Conservation (phyloP, 768 basidiomycete genomes). For the Leccinum broughii region DNA sequence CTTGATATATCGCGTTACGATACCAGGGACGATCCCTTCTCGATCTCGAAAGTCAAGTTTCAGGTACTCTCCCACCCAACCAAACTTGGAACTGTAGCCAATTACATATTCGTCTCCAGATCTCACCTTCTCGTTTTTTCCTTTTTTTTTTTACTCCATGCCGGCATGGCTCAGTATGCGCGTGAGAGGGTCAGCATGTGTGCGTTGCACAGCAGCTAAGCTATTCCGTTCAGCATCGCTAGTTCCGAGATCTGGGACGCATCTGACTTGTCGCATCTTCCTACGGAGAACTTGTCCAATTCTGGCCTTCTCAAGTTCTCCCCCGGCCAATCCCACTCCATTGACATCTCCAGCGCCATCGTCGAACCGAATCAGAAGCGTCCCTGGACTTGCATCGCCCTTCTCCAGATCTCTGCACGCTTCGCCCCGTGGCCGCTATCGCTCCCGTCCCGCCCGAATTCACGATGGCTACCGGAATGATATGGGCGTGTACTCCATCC, state of each 20-base stretch:
- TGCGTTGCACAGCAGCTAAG: conserved; percentile 17
- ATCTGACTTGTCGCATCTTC: conserved; percentile 17
- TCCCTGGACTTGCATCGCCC: conserved; percentile 26
- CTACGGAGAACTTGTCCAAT: conserved; percentile 29
- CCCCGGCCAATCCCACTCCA: conserved; percentile 32
- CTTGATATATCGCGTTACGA: conserved; percentile 38
- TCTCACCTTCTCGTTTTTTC: conserved; percentile 16
- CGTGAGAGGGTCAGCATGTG: conserved; percentile 15
- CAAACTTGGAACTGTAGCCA: conserved; percentile 29
- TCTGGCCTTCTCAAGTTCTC: conserved; percentile 25
- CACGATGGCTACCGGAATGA: conserved; percentile 37
- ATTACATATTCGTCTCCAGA: conserved; percentile 22
- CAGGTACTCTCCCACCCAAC: conserved; percentile 36
- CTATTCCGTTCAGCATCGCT: conserved; percentile 13
- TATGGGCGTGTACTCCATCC: conserved; percentile 35
- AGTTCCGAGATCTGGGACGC: conserved; percentile 23
- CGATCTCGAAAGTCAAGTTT: conserved; percentile 38
- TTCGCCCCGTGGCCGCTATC: conserved; percentile 28
- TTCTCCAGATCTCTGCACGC: conserved; percentile 29
- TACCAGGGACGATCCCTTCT: conserved; percentile 40
- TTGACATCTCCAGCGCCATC: conserved; percentile 35
- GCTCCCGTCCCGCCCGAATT: conserved; percentile 31
- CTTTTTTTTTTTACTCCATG: conserved; percentile 19
- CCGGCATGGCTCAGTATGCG: conserved; percentile 25
- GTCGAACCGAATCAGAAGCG: conserved; percentile 27